Percentiles rank a stretch among this genome's conserved stretches.
These are phyloP conservation scores for Mycena leptocephala DNA, from an alignment of 768 basidiomycete species.

Conservation along the genomic window DNA sequence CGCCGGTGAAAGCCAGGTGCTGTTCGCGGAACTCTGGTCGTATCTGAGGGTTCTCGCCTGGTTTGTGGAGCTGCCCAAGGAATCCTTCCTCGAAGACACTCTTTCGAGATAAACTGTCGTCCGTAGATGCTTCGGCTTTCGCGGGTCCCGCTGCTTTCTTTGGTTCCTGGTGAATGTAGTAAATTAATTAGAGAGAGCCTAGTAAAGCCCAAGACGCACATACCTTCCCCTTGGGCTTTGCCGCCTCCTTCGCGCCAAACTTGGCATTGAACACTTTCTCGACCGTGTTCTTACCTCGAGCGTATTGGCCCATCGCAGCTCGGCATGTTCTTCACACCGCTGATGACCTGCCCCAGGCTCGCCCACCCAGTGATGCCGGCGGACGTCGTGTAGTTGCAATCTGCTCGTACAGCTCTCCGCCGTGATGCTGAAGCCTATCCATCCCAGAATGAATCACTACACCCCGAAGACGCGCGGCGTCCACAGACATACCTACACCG, in stretches of 20 bases:
- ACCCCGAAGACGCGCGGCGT: neutral
- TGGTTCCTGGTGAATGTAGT: slow-evolving; percentile 55
- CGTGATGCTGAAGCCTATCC: slow-evolving; percentile 85
- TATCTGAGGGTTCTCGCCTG: slow-evolving; percentile 94
- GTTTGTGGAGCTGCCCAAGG: slow-evolving; percentile 92
- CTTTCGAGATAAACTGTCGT: slow-evolving; percentile 61
- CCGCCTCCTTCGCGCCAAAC: slow-evolving; percentile 83
- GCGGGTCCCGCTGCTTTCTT: slow-evolving; percentile 56
- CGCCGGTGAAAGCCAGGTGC: slow-evolving; percentile 86
- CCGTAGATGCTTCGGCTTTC: slow-evolving; percentile 52
- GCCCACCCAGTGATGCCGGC: slow-evolving; percentile 81
- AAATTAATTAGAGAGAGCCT: neutral
- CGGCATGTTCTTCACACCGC: slow-evolving; percentile 72
- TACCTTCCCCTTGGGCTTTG: slow-evolving; percentile 80
- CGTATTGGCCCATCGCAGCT: slow-evolving; percentile 87
- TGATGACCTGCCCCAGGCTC: slow-evolving; percentile 78
- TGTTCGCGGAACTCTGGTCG: slow-evolving; percentile 82
- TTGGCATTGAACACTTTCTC: slow-evolving; percentile 77
- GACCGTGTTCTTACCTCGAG: slow-evolving; percentile 89
- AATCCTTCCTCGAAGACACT: slow-evolving; percentile 96
- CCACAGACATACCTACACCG: slow-evolving; percentile 83
- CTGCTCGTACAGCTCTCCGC: slow-evolving; percentile 70
- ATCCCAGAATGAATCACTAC: neutral
- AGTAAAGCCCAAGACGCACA: slow-evolving; percentile 8
- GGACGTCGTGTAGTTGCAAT: slow-evolving; percentile 72